Base-by-base conservation (phyloP, 2,329 filamentous ascomycete genomes). In the Xylariaceae sp. region DNA sequence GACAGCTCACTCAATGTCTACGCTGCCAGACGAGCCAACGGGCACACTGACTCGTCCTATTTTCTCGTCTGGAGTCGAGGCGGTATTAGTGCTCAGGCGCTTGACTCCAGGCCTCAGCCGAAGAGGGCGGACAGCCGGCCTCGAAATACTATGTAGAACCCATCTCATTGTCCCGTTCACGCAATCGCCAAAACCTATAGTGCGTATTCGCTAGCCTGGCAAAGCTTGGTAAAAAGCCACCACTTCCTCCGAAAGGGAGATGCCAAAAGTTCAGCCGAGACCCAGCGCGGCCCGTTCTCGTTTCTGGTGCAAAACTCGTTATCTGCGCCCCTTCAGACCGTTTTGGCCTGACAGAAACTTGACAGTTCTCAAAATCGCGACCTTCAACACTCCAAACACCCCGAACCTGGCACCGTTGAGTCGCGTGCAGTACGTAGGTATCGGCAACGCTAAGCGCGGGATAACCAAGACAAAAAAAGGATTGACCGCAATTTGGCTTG, bases 1-100 rank as follows among this genome's bases (percentile, higher is more conserved):
- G 13, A 16, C 30, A 37, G 64, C 76, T 58, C 64, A 82, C 80
- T 80, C 79, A 48, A 83, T 69, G 12, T 69, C 72, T 39, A 82
- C 73, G 59, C 68, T 63, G 19, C 80, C 79, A 2, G 76, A 73
- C 1, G 76, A 80, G 49, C 75, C 77, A 52, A 74, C 78, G 36
- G 66, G 69, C 9, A 83, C 72, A 2, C 67, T 64, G 48, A 82
- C 66, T 47, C 75, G 72, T 51, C 78, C 70, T 54, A 69, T 63
- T n/a, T n/a, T n/a, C 45, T 66, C 49, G 48, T 60, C 57, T 47
- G 57, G 45, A 46, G 57, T 60, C 2, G 58, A 51, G 37, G 56
- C 44, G 34, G 58, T 26, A n/a, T n/a, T n/a, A 13, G 56, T 60
- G 58, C 62, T 68, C 12, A 65, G 56, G 29, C 42, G 42, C 22